Evolutionary conservation across 305 asterid species (phyloP).

Genomic region (Plantago coronopus): DNA sequence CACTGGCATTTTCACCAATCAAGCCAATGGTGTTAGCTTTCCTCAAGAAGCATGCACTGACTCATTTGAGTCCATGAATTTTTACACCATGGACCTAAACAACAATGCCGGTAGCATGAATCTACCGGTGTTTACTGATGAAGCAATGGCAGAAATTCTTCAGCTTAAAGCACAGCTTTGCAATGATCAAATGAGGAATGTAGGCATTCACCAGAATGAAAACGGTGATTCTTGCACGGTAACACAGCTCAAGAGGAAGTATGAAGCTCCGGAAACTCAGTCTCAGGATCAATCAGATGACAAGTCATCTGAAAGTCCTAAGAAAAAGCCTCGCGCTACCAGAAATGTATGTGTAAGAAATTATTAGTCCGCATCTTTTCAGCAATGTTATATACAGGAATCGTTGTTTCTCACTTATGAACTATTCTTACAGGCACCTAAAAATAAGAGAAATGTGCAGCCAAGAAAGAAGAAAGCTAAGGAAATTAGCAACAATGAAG

Average conservation of each 20-base stretch:
- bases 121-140: slow-evolving; percentile 30
- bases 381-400: neutral
- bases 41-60: slow-evolving; percentile 3
- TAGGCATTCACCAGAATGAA: neutral
- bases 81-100: slow-evolving; percentile 22
- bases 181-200: slow-evolving; percentile 10
- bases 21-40: slow-evolving; percentile 13
- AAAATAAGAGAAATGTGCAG: slow-evolving; percentile 26
- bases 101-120: slow-evolving; percentile 5
- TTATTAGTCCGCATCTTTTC: neutral
- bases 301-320: slow-evolving; percentile 30
- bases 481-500: slow-evolving; percentile 33
- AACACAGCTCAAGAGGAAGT: slow-evolving; percentile 41
- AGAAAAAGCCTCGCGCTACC: slow-evolving; percentile 48
- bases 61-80: slow-evolving; percentile 28
- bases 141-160: slow-evolving; percentile 31
- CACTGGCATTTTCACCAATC: slow-evolving; percentile 19
- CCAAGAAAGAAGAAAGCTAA: slow-evolving; percentile 37
- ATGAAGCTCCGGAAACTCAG: neutral
- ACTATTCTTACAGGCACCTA: slow-evolving; percentile 36
- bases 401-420: neutral
- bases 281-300: neutral
- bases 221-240: slow-evolving; percentile 5
- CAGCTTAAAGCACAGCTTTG: slow-evolving; percentile 25
- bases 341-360: slow-evolving; percentile 38